Evolutionary conservation across 306 rosid species (phyloP).

Genomic region (Acacia crassicarpa): DNA sequence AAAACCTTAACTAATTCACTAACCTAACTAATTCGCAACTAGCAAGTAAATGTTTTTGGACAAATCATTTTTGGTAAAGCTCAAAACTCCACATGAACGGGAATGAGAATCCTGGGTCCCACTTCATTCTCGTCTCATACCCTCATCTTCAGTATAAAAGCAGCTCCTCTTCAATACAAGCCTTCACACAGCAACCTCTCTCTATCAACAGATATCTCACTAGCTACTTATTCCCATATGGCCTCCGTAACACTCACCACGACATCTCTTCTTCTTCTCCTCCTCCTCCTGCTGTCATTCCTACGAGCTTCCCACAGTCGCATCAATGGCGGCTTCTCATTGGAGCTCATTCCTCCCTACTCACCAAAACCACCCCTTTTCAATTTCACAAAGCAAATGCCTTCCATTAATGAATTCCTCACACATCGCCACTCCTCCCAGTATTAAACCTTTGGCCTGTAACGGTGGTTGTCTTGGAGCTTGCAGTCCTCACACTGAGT

Average conservation of each 20-base stretch:
- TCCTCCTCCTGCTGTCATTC: background rate
- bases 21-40: too few species aligned
- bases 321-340: background rate
- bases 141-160: background rate
- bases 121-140: background rate
- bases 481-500: background rate
- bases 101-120: background rate
- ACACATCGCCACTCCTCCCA: background rate
- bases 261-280: background rate
- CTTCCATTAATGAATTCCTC: background rate
- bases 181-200: background rate
- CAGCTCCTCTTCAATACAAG: background rate
- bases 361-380: background rate
- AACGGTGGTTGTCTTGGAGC: background rate
- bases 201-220: background rate
- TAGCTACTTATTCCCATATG: background rate
- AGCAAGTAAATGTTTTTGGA: background rate
- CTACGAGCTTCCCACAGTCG: background rate
- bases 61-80: background rate
- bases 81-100: background rate
- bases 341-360: background rate
- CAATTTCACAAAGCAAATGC: background rate
- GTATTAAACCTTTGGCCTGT: background rate
- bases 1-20: too few species aligned
- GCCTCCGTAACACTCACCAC: background rate